Evolutionary conservation across 2,329 filamentous ascomycete genomes (phyloP), one percentile per base, ranked within the genome.

Genomic region (Fusarium oligoseptatum): DNA sequence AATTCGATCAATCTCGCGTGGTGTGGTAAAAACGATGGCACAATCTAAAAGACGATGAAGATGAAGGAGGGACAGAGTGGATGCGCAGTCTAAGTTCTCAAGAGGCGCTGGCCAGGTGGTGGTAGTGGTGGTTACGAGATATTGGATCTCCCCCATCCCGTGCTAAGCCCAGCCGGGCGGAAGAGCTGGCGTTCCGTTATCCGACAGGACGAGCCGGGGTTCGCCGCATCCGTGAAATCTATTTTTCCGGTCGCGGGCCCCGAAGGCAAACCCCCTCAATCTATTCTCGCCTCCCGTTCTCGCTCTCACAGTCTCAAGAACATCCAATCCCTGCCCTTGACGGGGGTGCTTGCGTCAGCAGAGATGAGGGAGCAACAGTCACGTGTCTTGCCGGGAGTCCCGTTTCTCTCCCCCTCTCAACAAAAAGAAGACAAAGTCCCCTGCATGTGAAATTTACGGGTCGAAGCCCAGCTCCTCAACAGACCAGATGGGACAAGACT

Each of bases 121-220:
- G 69, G 67, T 74, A 70, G 55, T 73, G 67, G 64, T 74, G 76
- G 68, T 76, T 73, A 78, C 71, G 64, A 67, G 67, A 67, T 67
- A 56, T 64, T 55, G 48, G 48, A 52, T 52, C 48, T 52, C 48
- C 43, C 43, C 43, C 48, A 52, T 29, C 48, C 48, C 48, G 48
- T 52, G 48, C 60, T 64, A 70, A 66, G 63, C 63, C 63, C 61
- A 63, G 70, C 63, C 63, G 66, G 65, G 75, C 73, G 72, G 76
- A 76, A 78, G 72, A 78, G 72, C 71, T 77, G 71, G 74, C 67
- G 70, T 78, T 75, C 78, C 76, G 76, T 64, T 58, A 67, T 67
- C 64, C 64, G 64, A 62, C 64, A 56, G 27, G n/a, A 34, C 4
- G 5, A 24, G 57, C 60, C 73, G 66, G 73, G 73, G 73, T 64